Evolutionary conservation across 202 grass and related monocot genomes (phyloP).

Genomic region (Panicum virgatum): DNA sequence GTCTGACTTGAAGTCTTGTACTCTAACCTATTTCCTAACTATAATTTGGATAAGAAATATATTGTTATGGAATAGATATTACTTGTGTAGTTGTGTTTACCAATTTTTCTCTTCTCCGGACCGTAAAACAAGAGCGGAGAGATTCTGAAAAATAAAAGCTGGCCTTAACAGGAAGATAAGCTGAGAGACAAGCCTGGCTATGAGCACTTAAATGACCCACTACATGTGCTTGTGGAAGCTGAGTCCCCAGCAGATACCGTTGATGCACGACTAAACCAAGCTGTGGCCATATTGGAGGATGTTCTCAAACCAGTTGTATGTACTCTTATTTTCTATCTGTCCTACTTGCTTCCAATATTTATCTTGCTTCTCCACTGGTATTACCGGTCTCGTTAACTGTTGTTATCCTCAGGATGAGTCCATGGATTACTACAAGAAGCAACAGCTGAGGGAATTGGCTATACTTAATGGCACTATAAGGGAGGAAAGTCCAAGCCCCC

Average conservation of each 20-base stretch:
- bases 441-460: constrained; percentile 88
- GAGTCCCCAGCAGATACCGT: constrained; percentile 74
- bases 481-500: constrained; percentile 80
- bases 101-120: not conserved
- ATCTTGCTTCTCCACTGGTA: not conserved
- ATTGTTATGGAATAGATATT: not conserved
- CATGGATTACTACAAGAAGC: constrained; percentile 96
- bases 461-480: constrained; percentile 91
- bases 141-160: constrained; percentile 25
- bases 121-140: not conserved
- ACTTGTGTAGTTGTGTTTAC: not conserved
- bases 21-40: not conserved
- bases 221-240: constrained; percentile 88
- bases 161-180: constrained; percentile 73
- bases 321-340: not conserved
- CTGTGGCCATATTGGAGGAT: constrained; percentile 83
- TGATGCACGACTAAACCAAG: constrained; percentile 77
- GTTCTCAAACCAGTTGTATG: constrained; percentile 93
- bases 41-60: not conserved
- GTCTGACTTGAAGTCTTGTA: not conserved
- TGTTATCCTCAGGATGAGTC: constrained; percentile 74
- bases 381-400: not conserved
- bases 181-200: constrained; percentile 91
- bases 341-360: constrained; percentile 20
- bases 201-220: constrained; percentile 91